Percentiles rank a stretch among this genome's conserved stretches.
These are phyloP conservation scores for Cokeromyces recurvatus DNA, from an alignment of 371 early-diverging fungal genomes.

Conservation along the genomic window DNA sequence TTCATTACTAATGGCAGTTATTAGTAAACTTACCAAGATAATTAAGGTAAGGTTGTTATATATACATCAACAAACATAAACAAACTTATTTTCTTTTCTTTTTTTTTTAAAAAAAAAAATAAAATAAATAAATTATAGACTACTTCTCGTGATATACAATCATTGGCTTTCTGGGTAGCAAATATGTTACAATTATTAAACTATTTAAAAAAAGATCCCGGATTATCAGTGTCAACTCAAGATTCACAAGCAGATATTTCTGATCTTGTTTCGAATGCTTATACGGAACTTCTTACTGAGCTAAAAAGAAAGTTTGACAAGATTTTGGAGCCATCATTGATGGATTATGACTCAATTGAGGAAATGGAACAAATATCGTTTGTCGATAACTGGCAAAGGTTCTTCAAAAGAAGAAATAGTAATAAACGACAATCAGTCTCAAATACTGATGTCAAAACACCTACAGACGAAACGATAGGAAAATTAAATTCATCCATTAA, in stretches of 20 bases:
- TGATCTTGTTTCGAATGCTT: conserved; percentile 66
- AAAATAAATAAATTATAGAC: conserved; percentile 22
- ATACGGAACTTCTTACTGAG: conserved; percentile 52
- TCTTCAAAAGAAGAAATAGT: conserved; percentile 29
- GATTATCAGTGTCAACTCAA: conserved; percentile 57
- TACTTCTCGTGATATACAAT: conserved; percentile 16
- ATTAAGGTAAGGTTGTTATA: conserved; percentile 59
- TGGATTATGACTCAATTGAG: conserved; percentile 70
- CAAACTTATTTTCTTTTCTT: not conserved
- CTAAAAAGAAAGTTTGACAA: conserved; percentile 54
- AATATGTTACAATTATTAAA: conserved; percentile 71
- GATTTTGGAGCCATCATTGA: conserved; percentile 59
- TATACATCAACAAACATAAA: too few relatives aligned
- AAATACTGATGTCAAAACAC: too few relatives aligned
- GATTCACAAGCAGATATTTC: conserved; percentile 59
- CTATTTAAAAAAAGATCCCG: conserved; percentile 76
- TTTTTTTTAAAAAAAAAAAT: too few relatives aligned
- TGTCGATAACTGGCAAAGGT: conserved; percentile 52
- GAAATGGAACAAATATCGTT: conserved; percentile 62
- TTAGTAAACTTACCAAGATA: conserved; percentile 47
- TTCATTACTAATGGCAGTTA: conserved; percentile 49
- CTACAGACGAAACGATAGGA: too few relatives aligned
- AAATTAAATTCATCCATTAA: conserved; percentile 4
- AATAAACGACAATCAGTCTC: not conserved
- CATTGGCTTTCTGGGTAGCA: conserved; percentile 74